Evolutionary conservation across 2,329 filamentous ascomycete species (phyloP), one percentile per base, ranked within the genome.

Genomic region (Thielaviopsis punctulata): DNA sequence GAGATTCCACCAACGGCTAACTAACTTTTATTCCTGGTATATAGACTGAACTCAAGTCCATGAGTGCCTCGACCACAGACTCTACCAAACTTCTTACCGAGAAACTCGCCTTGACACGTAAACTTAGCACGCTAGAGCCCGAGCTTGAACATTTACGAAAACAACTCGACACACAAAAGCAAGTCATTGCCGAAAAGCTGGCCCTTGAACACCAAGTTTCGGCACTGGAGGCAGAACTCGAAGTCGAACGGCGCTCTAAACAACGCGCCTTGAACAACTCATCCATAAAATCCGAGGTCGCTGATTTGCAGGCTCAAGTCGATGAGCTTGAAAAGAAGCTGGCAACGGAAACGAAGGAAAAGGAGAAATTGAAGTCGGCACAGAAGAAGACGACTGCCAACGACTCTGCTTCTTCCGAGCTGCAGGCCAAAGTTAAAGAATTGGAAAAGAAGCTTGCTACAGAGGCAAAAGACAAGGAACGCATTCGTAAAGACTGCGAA

Each of bases 171-270:
- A 70, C 73, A 13, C 79, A 89, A 51, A 80, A 88, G 60, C 73
- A 76, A 2, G 69, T 86, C 10, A 70, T 93, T 15, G 72, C 82
- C 1, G 87, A 94, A 62, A 95, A 93, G 64, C 71, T 90, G 45
- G 75, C 82, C 1, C 67, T 95, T 13, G 82, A 92, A 62, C 80
- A 84, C 46, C 85, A 92, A 65, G 65, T 95, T 24, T 82, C 75
- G 60, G 79, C 82, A 1, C 65, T 89, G 2, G 84, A 94, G 63
- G 80, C 86, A 44, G 84, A 94, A 59, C 72, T 95, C 2, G 86
- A 89, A 57, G 86, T 84, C 58, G 86, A 92, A 62, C 90, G 66
- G 55, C 61, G 63, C 52, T 63, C 63, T 2, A 64, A 62, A 25
- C 59, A 64, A 24, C 61, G 61, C 13, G 58, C 61, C n/a, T 59